phyloP scores from a whole-genome alignment of 2,329 filamentous ascomycete genomes.

The Pseudogymnoascus destructans region DNA sequence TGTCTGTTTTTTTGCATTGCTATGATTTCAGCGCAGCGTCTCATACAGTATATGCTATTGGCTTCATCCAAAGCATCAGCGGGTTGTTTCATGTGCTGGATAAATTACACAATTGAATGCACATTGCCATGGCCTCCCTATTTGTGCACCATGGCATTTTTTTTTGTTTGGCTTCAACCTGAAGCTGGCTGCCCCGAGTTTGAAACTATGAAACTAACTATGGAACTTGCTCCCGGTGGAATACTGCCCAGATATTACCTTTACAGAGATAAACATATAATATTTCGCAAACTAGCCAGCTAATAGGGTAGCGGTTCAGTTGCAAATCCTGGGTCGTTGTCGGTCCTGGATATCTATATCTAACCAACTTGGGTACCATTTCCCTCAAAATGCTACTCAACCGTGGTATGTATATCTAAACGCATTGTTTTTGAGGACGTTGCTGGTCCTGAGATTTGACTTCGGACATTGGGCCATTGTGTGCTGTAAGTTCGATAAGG shows the following conservation, averaged over 20 bases:
- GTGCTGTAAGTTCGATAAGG: not conserved
- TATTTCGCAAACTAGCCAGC: not conserved
- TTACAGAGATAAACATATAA: not conserved
- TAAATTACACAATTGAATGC: not conserved
- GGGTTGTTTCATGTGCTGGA: not conserved
- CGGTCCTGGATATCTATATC: not conserved
- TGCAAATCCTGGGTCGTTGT: not conserved
- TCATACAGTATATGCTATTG: not conserved
- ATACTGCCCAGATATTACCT: not conserved
- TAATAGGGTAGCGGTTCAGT: not conserved
- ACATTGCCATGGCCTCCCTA: not conserved
- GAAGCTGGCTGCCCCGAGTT: not conserved
- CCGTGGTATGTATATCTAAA: not conserved
- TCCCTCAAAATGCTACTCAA: not conserved
- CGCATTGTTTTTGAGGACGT: not conserved
- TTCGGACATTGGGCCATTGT: not conserved
- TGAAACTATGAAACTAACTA: not conserved
- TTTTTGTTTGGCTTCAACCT: not conserved
- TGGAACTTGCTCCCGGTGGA: not conserved
- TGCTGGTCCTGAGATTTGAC: not conserved
- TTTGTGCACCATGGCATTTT: not conserved
- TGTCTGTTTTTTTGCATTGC: not conserved
- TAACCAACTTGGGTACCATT: not conserved
- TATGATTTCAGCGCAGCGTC: not conserved
- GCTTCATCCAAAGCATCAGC: not conserved